These are phyloP conservation scores for Termitomyces sp. DNA, from an alignment of 768 basidiomycete genomes.

Conservation along the genomic window DNA sequence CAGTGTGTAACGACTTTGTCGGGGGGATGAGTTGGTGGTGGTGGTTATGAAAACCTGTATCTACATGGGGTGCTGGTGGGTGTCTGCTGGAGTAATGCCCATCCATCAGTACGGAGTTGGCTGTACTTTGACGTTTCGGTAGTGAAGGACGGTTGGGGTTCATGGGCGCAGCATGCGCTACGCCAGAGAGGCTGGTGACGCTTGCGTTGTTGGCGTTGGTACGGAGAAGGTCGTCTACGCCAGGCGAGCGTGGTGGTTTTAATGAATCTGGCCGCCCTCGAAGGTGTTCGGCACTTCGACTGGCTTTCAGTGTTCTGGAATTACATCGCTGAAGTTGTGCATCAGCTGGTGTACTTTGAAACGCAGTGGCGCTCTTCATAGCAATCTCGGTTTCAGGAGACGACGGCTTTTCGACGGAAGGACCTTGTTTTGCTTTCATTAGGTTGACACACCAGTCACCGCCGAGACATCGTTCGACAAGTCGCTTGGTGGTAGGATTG, in stretches of 20 bases:
- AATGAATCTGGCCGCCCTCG: constrained; percentile 26
- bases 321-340: constrained; percentile 33
- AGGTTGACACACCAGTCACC: constrained; percentile 86
- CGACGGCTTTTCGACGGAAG: constrained; percentile 8
- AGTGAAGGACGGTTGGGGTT: constrained; percentile 7
- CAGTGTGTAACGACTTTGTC: background rate
- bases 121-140: constrained; percentile 24
- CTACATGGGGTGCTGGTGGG: constrained; percentile 5
- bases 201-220: constrained; percentile 40
- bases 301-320: constrained; percentile 53
- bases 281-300: constrained; percentile 65
- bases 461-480: constrained; percentile 87
- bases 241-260: constrained; percentile 28
- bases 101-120: constrained; percentile 22
- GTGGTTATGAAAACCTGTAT: constrained; percentile 13
- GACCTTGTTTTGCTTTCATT: constrained; percentile 34
- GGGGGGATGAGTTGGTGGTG: constrained; percentile 17
- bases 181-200: constrained; percentile 29
- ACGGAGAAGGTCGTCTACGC: constrained; percentile 30
- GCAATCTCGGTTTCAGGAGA: constrained; percentile 45
- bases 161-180: constrained; percentile 13
- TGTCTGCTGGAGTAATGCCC: constrained; percentile 17
- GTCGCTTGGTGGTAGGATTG: constrained; percentile 81
- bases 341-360: constrained; percentile 24
- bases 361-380: constrained; percentile 31